Evolutionary conservation across 345 rosid species (phyloP), one percentile per base, ranked within the genome.

Genomic region (Noccaea caerulescens): DNA sequence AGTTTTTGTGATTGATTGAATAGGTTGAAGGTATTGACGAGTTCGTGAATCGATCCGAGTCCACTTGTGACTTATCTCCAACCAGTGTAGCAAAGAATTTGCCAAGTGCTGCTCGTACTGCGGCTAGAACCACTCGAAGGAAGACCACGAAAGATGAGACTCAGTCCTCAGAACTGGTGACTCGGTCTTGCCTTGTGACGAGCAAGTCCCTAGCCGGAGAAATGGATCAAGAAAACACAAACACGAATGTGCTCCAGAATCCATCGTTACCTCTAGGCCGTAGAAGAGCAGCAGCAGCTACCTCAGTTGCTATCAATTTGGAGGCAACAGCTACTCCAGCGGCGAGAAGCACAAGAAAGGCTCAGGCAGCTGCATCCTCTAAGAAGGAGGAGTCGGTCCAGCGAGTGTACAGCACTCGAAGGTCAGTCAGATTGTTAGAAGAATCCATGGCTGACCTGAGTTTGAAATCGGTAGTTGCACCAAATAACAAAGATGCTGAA

Each of bases 1-100:
- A 27, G 30, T 27, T 27, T 27, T 27, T 27, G 30, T 27, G 30
- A 27, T 5, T 4, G 43, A 34, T 58, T 47, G 9, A 16, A 51
- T 72, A 94, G 98, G 98, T 88, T 39, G 96, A 86, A 58, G 99
- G 99, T 62, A 77, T 86, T 16, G 92, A 85, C 1, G 99, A 91
- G 53, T 41, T 88, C 8, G 41, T 58, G 68, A 81, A 79, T 50
- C 81, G 69, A 55, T 58, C 80, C 16, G 71, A 71, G 44, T 69
- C 76, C 30, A 71, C 65, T 53, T 16, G 52, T n/a, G 72, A 68
- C 18, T 77, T 47, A 10, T 78, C 86, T 52, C 91, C 89, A 7
- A 84, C 75, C 1, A 83, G 58, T 63, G 55, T 64, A 20, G 73
- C 68, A 3, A 72, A 66, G 6, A 77, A 38, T 33, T 6, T 82